phyloP scores from a whole-genome alignment of 768 basidiomycete genomes.

The Mycena latifolia region DNA sequence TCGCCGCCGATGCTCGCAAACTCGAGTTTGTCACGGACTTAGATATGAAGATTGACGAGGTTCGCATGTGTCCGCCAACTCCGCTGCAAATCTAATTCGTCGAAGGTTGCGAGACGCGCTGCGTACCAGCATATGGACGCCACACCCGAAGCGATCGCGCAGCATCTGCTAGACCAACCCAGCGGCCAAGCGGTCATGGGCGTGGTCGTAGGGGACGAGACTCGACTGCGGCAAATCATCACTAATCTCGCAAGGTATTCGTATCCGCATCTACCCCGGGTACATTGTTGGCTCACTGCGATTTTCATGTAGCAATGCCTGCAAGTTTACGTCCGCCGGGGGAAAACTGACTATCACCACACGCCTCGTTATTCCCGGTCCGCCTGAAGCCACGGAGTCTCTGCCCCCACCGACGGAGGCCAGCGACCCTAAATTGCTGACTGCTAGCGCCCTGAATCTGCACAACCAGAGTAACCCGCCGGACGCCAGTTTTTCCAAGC shows the following conservation, averaged over 20 bases:
- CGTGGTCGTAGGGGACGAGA: conserved; percentile 78
- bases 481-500: conserved; percentile 6
- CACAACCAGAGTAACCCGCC: conserved; percentile 25
- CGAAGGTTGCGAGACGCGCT: conserved; percentile 60
- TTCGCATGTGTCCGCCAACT: conserved; percentile 35
- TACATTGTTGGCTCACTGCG: not conserved
- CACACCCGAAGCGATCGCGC: conserved; percentile 45
- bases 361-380: conserved; percentile 53
- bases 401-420: conserved; percentile 1
- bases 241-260: conserved; percentile 73
- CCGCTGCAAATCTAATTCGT: not conserved
- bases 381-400: not conserved
- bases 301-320: conserved; percentile 57
- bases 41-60: conserved; percentile 66
- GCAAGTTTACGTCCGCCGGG: conserved; percentile 70
- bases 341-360: conserved; percentile 70
- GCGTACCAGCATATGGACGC: conserved; percentile 59
- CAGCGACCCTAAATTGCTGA: conserved; percentile 17
- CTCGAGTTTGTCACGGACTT: conserved; percentile 70
- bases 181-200: conserved; percentile 53
- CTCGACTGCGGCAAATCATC: conserved; percentile 73
- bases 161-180: conserved; percentile 45
- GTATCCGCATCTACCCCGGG: not conserved
- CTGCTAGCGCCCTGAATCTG: conserved; percentile 21
- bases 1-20: conserved; percentile 70